Evolutionary conservation across 2,329 filamentous ascomycete genomes (phyloP).

Genomic region (Penicillium rolfsii): DNA sequence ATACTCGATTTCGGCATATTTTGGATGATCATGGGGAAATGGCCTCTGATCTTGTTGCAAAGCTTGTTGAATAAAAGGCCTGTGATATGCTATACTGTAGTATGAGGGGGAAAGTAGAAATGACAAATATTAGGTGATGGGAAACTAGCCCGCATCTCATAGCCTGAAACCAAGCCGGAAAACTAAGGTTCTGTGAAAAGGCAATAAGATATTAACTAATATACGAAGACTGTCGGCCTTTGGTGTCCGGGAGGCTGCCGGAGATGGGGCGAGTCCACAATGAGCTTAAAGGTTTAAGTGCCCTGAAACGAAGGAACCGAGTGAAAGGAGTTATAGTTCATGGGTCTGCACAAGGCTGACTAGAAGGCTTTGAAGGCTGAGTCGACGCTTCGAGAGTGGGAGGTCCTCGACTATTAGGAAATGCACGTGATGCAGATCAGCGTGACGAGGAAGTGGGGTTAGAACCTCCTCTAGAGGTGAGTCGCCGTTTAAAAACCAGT

Average conservation of each 20-base stretch:
- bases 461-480: slow-evolving; percentile 3
- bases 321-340: too few species aligned
- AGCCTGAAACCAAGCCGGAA: too few species aligned
- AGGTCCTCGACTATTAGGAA: slow-evolving; percentile 4
- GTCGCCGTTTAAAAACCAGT: slow-evolving; percentile 1
- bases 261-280: too few species aligned
- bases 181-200: too few species aligned
- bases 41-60: slow-evolving; percentile 1
- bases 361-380: neutral
- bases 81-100: neutral
- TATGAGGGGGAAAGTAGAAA: neutral
- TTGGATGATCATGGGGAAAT: neutral
- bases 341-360: too few species aligned
- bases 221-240: neutral
- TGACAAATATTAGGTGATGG: neutral
- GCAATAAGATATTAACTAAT: too few species aligned
- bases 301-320: too few species aligned
- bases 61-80: neutral
- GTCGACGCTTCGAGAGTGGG: neutral
- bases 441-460: neutral
- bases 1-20: slow-evolving; percentile 3
- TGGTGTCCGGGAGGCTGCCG: neutral
- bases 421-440: slow-evolving; percentile 1
- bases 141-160: neutral
- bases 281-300: neutral